A percentile compares a stretch with the other conserved stretches of the same genome.
Conservation (phyloP, 1,139 yeast genomes). For the Yueomyces sp. region DNA sequence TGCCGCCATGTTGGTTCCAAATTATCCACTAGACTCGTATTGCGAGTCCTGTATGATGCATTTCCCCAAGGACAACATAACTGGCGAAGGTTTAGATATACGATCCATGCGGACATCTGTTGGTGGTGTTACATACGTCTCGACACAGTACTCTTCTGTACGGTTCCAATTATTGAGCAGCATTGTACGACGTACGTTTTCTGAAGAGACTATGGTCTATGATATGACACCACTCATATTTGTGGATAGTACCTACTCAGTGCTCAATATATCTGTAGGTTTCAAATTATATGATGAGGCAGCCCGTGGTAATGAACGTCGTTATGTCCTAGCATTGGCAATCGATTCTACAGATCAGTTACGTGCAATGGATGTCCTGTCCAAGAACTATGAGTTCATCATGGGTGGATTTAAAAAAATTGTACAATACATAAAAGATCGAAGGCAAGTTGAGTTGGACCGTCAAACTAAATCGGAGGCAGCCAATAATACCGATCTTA, state of each 20-base stretch:
- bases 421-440: slow-evolving; percentile 34
- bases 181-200: slow-evolving; percentile 49
- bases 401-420: slow-evolving; percentile 39
- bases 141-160: slow-evolving; percentile 55
- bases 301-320: slow-evolving; percentile 71
- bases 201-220: slow-evolving; percentile 63
- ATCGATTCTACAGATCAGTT: slow-evolving; percentile 41
- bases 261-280: slow-evolving; percentile 53
- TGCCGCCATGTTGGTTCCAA: slow-evolving; percentile 20
- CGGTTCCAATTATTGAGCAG: slow-evolving; percentile 24
- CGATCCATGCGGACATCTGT: slow-evolving; percentile 15
- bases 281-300: slow-evolving; percentile 57
- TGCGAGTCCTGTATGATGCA: slow-evolving; percentile 47
- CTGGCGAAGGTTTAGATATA: slow-evolving; percentile 8
- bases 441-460: slow-evolving; percentile 6
- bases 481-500: slow-evolving; percentile 39
- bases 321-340: slow-evolving; percentile 53
- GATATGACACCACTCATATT: slow-evolving; percentile 55
- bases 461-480: slow-evolving; percentile 17
- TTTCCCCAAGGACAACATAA: slow-evolving; percentile 27
- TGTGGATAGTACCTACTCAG: slow-evolving; percentile 50
- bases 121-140: slow-evolving; percentile 19
- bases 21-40: slow-evolving; percentile 31
- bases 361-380: slow-evolving; percentile 27
- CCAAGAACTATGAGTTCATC: slow-evolving; percentile 45